Percentiles rank a stretch among this genome's conserved stretches.
Evolutionary conservation across 805 yeast species (phyloP).

Genomic region (Pichia manshurica): DNA sequence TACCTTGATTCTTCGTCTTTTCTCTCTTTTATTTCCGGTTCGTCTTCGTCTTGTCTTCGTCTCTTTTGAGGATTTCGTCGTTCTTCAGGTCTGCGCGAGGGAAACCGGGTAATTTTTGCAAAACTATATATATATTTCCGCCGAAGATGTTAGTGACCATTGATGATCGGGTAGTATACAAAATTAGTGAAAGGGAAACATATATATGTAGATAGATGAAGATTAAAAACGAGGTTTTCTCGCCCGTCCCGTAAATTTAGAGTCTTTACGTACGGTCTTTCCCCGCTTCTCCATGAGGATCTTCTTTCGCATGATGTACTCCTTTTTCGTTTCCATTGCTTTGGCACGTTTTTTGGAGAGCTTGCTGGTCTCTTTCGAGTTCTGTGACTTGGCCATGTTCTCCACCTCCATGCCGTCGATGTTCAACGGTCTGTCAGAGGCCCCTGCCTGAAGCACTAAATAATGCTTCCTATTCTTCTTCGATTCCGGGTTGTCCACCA

Average conservation of each 20-base stretch:
- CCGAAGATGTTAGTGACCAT: no score
- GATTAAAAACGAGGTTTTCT: conserved; percentile 56
- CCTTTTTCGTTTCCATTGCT: conserved; percentile 68
- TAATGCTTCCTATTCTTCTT: conserved; percentile 89
- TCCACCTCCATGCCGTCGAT: conserved; percentile 79
- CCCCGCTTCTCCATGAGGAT: conserved; percentile 91
- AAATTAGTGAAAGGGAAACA: no score
- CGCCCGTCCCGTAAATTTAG: conserved; percentile 86
- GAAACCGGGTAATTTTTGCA: no score
- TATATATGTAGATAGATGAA: no score
- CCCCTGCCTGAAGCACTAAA: conserved; percentile 83
- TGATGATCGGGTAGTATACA: no score
- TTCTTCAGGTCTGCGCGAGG: no score
- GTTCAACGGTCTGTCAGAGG: conserved; percentile 67
- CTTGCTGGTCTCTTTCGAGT: conserved; percentile 30
- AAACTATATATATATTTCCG: no score
- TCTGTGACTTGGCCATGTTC: conserved; percentile 33
- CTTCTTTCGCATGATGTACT: conserved; percentile 83
- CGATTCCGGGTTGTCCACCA: conserved; percentile 88
- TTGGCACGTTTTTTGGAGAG: conserved; percentile 43
- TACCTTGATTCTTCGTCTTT: no score
- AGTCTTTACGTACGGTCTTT: conserved; percentile 79
- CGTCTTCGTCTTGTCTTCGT: no score
- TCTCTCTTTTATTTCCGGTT: no score
- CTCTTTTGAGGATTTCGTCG: no score